Percentiles rank a stretch among this genome's conserved stretches.
These are phyloP conservation scores for Pelargonium cotyledonis DNA, from an alignment of 441 rosid species.

Conservation along the genomic window DNA sequence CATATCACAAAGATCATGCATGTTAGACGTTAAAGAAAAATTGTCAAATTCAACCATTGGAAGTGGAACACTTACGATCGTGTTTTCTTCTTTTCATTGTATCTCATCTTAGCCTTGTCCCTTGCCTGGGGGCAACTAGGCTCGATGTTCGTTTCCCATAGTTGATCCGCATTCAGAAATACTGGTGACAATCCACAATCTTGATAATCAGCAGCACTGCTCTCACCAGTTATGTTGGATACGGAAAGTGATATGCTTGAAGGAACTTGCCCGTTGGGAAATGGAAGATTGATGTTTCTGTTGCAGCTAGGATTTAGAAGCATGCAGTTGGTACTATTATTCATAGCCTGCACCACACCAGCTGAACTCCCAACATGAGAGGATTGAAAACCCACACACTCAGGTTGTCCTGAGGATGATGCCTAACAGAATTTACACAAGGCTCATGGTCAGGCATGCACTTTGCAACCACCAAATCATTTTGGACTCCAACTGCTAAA, in stretches of 20 bases:
- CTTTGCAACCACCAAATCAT: background rate
- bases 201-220: slow-evolving; percentile 42
- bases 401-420: slow-evolving; percentile 44
- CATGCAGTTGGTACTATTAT: slow-evolving; percentile 24
- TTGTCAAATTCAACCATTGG: background rate
- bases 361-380: slow-evolving; percentile 25
- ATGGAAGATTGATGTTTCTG: slow-evolving; percentile 38
- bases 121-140: slow-evolving; percentile 6
- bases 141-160: background rate
- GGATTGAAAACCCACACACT: slow-evolving; percentile 32
- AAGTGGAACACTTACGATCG: slow-evolving; percentile 28
- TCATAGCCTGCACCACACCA: slow-evolving; percentile 27
- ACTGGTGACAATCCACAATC: slow-evolving; percentile 4
- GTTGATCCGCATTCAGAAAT: background rate
- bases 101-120: slow-evolving; percentile 35
- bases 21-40: background rate
- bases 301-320: slow-evolving; percentile 35
- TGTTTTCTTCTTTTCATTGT: slow-evolving; percentile 60
- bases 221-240: slow-evolving; percentile 55
- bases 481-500: too few relatives aligned
- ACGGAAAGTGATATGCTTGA: slow-evolving; percentile 46
- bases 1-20: background rate
- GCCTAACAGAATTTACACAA: slow-evolving; percentile 31
- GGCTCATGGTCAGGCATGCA: slow-evolving; percentile 10
- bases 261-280: slow-evolving; percentile 39